Base-by-base conservation (phyloP, 306 rosid genomes). In the Gastrolobium villosum region DNA sequence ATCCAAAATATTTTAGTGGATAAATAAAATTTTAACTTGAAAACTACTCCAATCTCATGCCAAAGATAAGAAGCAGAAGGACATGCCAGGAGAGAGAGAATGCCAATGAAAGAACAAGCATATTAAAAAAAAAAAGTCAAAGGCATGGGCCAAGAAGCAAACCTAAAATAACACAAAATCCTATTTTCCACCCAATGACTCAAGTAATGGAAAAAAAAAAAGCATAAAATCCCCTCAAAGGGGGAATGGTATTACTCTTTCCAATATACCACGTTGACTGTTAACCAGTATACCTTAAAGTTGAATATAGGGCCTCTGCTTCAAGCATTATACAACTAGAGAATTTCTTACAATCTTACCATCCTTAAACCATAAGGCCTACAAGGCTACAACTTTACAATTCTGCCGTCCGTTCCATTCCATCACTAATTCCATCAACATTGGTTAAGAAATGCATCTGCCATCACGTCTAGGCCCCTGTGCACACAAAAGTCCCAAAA, bases 11-110 rank as follows among this genome's bases (percentile, higher is more conserved):
- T 26, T 37, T 53, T 37, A 15, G 6, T 5, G 20, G 6, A 48
- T 32, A 48, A 48, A 46, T 30, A 2, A 48, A 39, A 40, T 28
- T 53, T 54, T 2, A 57, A 15, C 30, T 2, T 2, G 44, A 69
- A 78, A 34, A 53, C n/a, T 15, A 39, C 20, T 50, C 70, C 43
- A 74, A 57, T 73, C 57, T n/a, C 54, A 49, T 74, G 26, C 32
- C 46, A 10, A 1, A 37, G 6, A 71, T 70, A 70, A 7, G 14
- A 32, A 68, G 5, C 61, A 48, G 45, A 5, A 52, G 45, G 9
- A 52, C 56, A 49, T 68, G 11, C 59, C 5, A 32, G 14, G 46
- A 15, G 13, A 10, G 34, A 50, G 9, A 49, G 26, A 48, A 69
- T 40, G 34, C 9, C 36, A 35, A 14, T 7, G 48, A 28, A 35